Evolutionary conservation across 495 filamentous ascomycete genomes (phyloP).

Genomic region (Tuber aestivum): DNA sequence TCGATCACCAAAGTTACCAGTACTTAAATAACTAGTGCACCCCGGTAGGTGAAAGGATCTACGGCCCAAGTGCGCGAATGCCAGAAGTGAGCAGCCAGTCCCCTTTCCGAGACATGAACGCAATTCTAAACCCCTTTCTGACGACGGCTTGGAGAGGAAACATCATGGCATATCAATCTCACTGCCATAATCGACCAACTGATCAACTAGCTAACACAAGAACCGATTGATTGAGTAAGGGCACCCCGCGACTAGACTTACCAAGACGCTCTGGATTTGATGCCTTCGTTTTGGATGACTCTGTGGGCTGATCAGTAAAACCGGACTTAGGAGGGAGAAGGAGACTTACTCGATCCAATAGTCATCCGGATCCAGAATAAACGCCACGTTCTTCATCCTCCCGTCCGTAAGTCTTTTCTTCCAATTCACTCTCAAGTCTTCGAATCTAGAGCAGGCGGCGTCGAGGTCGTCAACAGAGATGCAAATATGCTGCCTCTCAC

Average conservation of each 20-base stretch:
- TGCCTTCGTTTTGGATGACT: slow-evolving; percentile 68
- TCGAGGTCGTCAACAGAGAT: slow-evolving; percentile 85
- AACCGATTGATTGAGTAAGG: background rate
- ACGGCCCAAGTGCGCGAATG: background rate
- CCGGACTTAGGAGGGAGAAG: background rate
- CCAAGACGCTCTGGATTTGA: slow-evolving; percentile 52
- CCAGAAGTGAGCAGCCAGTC: background rate
- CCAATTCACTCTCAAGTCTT: slow-evolving; percentile 74
- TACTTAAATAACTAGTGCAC: background rate
- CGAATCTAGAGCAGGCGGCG: slow-evolving; percentile 77
- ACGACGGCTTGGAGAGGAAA: background rate
- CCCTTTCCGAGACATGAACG: background rate
- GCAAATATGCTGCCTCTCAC: slow-evolving; percentile 47
- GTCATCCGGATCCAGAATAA: slow-evolving; percentile 83
- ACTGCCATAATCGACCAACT: background rate
- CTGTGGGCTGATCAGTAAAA: slow-evolving; percentile 26
- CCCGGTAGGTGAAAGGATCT: background rate
- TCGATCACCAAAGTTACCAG: background rate
- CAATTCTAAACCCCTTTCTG: background rate
- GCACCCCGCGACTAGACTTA: slow-evolving; percentile 23
- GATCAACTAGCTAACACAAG: background rate
- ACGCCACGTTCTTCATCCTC: slow-evolving; percentile 90
- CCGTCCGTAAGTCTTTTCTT: slow-evolving; percentile 93
- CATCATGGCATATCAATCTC: background rate
- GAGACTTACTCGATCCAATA: slow-evolving; percentile 70